These are phyloP conservation scores for Sporothrix brasiliensis DNA, from an alignment of 2,329 filamentous ascomycete species.

Conservation along the genomic window DNA sequence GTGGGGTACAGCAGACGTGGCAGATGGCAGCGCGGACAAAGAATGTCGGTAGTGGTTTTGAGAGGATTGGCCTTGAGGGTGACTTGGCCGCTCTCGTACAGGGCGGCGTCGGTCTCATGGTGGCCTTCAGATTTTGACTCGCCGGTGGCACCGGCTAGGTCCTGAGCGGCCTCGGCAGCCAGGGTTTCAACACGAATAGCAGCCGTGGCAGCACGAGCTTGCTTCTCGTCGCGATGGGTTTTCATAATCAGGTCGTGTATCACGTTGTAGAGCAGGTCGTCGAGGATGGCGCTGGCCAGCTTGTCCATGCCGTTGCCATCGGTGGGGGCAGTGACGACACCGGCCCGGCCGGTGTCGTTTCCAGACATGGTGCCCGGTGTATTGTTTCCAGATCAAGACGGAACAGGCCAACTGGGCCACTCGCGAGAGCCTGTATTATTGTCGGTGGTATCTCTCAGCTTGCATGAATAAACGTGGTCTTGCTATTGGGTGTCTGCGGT, in stretches of 20 bases:
- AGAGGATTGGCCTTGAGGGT: conserved; percentile 72
- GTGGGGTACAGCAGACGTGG: conserved; percentile 73
- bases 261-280: conserved; percentile 75
- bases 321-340: conserved; percentile 58
- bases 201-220: conserved; percentile 67
- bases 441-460: not conserved
- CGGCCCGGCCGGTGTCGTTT: conserved; percentile 55
- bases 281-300: conserved; percentile 67
- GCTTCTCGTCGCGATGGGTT: conserved; percentile 77
- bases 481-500: not conserved
- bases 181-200: conserved; percentile 66
- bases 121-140: conserved; percentile 60
- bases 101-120: conserved; percentile 67
- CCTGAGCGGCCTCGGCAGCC: conserved; percentile 55
- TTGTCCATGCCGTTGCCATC: conserved; percentile 59
- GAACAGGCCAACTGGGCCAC: not conserved
- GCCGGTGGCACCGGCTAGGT: conserved; percentile 52
- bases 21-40: conserved; percentile 74
- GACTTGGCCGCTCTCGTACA: conserved; percentile 70
- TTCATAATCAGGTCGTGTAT: conserved; percentile 74
- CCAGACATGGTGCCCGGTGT: conserved; percentile 32
- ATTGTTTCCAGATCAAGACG: not conserved
- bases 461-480: not conserved
- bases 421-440: not conserved
- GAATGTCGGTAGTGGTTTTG: conserved; percentile 69